Percentiles rank a stretch among this genome's conserved stretches.
Evolutionary conservation across 2,329 filamentous ascomycete species (phyloP).

Genomic region (Fusarium lateritium): DNA sequence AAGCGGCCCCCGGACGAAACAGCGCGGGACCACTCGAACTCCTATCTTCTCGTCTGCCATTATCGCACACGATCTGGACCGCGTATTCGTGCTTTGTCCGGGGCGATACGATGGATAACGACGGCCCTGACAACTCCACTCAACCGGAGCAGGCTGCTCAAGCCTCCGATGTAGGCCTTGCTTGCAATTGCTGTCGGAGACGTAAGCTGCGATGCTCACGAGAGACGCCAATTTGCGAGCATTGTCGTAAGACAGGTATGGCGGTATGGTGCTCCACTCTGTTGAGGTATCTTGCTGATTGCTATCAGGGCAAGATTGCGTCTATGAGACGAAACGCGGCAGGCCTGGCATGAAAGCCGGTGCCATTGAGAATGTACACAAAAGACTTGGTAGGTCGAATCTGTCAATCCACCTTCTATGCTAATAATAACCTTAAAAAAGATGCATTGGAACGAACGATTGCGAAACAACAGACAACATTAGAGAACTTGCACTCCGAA

Average conservation of each 20-base stretch:
- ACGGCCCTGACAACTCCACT: not conserved
- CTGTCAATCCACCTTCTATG: not conserved
- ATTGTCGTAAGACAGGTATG: constrained; percentile 33
- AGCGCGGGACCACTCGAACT: not conserved
- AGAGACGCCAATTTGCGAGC: constrained; percentile 36
- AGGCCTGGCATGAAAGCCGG: constrained; percentile 58
- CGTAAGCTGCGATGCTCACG: constrained; percentile 40
- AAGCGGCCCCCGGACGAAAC: not conserved
- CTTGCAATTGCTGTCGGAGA: constrained; percentile 37
- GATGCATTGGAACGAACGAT: constrained; percentile 32
- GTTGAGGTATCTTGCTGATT: not conserved
- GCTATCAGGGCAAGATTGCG: constrained; percentile 1
- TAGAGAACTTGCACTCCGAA: constrained; percentile 15
- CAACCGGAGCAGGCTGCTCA: not conserved
- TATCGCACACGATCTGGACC: not conserved
- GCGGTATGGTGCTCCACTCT: fast-evolving
- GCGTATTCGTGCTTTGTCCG: not conserved
- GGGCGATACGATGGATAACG: constrained; percentile 6
- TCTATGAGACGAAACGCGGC: constrained; percentile 45
- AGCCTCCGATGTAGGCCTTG: constrained; percentile 16
- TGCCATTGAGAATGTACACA: constrained; percentile 55
- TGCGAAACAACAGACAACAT: constrained; percentile 27
- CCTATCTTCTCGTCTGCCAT: not conserved
- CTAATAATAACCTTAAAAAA: not conserved
- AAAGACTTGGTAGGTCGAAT: constrained; percentile 45